Evolutionary conservation across 495 filamentous ascomycete genomes (phyloP).

Genomic region (Penicillium goetzii): DNA sequence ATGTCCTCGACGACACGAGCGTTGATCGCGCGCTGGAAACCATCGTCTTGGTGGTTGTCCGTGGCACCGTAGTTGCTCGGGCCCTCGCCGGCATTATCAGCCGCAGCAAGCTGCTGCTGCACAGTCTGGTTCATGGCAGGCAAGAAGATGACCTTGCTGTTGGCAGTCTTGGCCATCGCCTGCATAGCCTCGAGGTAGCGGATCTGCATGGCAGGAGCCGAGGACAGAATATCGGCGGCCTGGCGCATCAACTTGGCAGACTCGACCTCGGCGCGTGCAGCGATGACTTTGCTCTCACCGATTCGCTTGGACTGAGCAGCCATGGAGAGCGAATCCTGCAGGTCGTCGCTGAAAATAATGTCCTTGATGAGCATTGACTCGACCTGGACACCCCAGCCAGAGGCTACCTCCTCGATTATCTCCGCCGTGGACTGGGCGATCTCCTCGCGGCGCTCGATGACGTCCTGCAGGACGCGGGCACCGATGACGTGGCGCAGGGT

Average conservation of each 20-base stretch:
- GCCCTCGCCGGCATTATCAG: slow-evolving; percentile 62
- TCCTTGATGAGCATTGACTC: slow-evolving; percentile 99
- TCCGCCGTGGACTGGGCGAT: slow-evolving; percentile 91
- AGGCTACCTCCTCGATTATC: slow-evolving; percentile 95
- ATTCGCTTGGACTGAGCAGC: slow-evolving; percentile 98
- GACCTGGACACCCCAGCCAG: slow-evolving; percentile 93
- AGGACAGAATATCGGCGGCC: slow-evolving; percentile 91
- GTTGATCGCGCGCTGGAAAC: slow-evolving; percentile 84
- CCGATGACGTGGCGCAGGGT: slow-evolving; percentile 97
- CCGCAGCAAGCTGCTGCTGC: slow-evolving; percentile 51
- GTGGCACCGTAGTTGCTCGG: slow-evolving; percentile 55
- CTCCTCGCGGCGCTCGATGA: slow-evolving; percentile 98
- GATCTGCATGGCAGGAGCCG: slow-evolving; percentile 98
- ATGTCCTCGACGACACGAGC: slow-evolving; percentile 87
- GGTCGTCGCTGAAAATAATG: slow-evolving; percentile 94
- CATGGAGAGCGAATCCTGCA: slow-evolving; percentile 98
- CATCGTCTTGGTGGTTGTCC: slow-evolving; percentile 48
- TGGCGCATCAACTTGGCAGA: slow-evolving; percentile 96
- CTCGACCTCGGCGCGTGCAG: slow-evolving; percentile 95
- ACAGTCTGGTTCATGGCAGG: slow-evolving; percentile 61
- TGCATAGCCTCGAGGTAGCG: slow-evolving; percentile 99
- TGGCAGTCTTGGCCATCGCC: slow-evolving; percentile 94
- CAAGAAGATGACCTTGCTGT: slow-evolving; percentile 96
- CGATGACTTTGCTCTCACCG: slow-evolving; percentile 97
- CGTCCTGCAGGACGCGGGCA: slow-evolving; percentile 94